These are phyloP conservation scores for Leptographium lundbergii DNA, from an alignment of 2,329 filamentous ascomycete genomes.

Conservation along the genomic window DNA sequence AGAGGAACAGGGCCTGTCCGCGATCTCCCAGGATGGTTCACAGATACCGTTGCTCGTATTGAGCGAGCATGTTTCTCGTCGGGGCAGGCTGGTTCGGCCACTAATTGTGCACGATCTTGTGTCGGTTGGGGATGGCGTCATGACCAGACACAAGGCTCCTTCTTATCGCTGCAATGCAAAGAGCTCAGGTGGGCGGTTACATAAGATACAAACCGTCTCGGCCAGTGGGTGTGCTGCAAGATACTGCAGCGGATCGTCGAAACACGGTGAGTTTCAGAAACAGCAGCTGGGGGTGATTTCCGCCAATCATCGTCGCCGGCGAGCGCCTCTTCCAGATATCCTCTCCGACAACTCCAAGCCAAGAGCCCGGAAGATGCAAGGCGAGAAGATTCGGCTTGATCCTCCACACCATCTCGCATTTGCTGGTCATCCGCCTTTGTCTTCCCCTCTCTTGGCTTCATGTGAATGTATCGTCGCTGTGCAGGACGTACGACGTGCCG, in stretches of 20 bases:
- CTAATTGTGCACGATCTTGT: no score
- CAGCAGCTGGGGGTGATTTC: background rate
- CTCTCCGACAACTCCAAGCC: background rate
- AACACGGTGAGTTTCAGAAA: slow-evolving; percentile 8
- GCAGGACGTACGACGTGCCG: no score
- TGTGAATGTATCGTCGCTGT: no score
- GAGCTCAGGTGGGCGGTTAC: no score
- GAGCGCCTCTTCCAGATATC: background rate
- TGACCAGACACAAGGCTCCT: background rate
- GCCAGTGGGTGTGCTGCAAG: background rate
- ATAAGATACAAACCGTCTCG: background rate
- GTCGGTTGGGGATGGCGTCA: background rate
- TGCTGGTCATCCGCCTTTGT: background rate
- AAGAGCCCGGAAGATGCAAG: background rate
- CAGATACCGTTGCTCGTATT: background rate
- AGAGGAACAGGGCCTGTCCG: background rate
- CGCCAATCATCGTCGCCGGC: background rate
- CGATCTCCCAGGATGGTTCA: background rate
- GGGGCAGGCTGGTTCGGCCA: no score
- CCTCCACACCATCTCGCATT: background rate
- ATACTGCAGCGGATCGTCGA: background rate
- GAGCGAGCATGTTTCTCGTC: no score
- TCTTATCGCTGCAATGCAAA: no score
- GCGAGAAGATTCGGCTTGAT: background rate
- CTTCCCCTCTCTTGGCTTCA: background rate